phyloP scores from a whole-genome alignment of 2,329 filamentous ascomycete genomes.

The Colletotrichum ledebouriae region DNA sequence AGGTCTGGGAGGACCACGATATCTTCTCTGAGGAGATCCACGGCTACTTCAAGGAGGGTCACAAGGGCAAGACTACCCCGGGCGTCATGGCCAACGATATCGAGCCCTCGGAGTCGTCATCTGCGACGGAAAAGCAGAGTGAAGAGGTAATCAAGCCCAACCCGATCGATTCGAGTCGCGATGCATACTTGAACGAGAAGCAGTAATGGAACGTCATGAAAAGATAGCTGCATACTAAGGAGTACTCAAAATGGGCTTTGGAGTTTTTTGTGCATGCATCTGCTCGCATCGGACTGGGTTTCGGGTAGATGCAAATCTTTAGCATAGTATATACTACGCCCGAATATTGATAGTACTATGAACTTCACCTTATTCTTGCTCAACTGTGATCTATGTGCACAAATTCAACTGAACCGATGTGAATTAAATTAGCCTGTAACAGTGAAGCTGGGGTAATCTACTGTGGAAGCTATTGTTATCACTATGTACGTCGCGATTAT shows the following conservation, averaged over 20 bases:
- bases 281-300: constrained; percentile 11
- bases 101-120: constrained; percentile 26
- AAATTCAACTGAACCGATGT: too few relatives aligned
- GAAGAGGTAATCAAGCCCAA: constrained; percentile 30
- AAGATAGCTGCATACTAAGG: constrained; percentile 22
- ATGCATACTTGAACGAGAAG: constrained; percentile 34
- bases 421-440: too few relatives aligned
- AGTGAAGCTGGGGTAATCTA: too few relatives aligned
- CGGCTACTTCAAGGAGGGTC: constrained; percentile 62
- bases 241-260: constrained; percentile 35
- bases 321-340: constrained; percentile 27
- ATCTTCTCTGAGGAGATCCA: constrained; percentile 67
- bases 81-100: constrained; percentile 20
- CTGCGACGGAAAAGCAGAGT: constrained; percentile 34
- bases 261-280: constrained; percentile 21
- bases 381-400: too few relatives aligned
- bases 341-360: constrained; percentile 24
- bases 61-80: constrained; percentile 36
- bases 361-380: not conserved
- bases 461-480: too few relatives aligned
- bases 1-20: constrained; percentile 62
- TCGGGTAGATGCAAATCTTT: constrained; percentile 23
- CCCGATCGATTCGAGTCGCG: constrained; percentile 15
- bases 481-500: too few relatives aligned
- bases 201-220: constrained; percentile 12